Conservation (phyloP, 805 yeast species). For the Osmozyma mogii region DNA sequence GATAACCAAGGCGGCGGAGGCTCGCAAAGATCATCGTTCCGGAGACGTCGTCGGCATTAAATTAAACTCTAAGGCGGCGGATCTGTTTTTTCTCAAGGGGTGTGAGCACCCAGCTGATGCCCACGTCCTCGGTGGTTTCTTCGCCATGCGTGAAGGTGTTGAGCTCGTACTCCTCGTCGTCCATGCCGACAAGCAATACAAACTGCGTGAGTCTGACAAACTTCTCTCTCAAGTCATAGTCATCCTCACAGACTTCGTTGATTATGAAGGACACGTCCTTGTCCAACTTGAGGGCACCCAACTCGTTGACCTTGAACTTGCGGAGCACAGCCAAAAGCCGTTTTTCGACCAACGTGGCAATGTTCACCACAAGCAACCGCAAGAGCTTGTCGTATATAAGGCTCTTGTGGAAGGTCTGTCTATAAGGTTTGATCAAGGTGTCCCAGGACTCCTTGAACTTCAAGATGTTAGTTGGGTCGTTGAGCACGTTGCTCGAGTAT, state of each 20-base stretch:
- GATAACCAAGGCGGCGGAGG: too few species aligned
- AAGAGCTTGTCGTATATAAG: constrained; percentile 45
- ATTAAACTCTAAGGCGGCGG: constrained; percentile 46
- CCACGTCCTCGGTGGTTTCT: constrained; percentile 20
- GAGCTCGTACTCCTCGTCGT: constrained; percentile 47
- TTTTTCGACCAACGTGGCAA: constrained; percentile 27
- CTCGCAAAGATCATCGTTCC: too few species aligned
- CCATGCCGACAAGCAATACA: constrained; percentile 73
- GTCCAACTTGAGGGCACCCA: constrained; percentile 79
- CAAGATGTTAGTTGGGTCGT: constrained; percentile 27
- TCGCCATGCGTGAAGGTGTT: constrained; percentile 18
- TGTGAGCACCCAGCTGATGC: constrained; percentile 64
- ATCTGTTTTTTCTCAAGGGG: constrained; percentile 66
- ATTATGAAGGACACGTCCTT: constrained; percentile 72
- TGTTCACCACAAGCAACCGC: constrained; percentile 40
- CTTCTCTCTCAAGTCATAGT: constrained; percentile 68
- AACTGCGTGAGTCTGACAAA: constrained; percentile 80
- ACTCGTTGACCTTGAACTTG: constrained; percentile 55
- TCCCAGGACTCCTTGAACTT: constrained; percentile 63
- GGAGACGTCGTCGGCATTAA: too few species aligned
- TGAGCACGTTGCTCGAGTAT: constrained; percentile 19
- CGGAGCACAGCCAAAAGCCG: constrained; percentile 60
- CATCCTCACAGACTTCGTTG: constrained; percentile 60
- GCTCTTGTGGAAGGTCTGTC: constrained; percentile 43
- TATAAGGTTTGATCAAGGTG: constrained; percentile 55